Conservation (phyloP, 805 yeast genomes). For the Candida insectalens region DNA sequence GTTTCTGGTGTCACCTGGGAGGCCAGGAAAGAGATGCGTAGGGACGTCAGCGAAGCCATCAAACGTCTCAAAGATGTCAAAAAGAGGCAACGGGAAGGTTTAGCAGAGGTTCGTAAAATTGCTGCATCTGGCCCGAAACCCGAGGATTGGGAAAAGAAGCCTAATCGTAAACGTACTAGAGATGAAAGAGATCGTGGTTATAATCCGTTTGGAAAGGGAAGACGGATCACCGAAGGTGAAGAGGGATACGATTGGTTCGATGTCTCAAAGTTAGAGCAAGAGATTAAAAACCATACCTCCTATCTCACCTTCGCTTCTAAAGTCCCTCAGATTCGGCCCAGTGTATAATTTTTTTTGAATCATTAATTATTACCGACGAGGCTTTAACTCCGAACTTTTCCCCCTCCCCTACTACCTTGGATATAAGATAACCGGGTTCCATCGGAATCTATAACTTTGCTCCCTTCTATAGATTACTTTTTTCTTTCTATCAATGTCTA, state of each 20-base stretch:
- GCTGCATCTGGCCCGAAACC: no score
- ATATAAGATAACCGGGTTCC: no score
- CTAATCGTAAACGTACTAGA: constrained; percentile 7
- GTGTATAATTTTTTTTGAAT: no score
- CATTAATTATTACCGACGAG: no score
- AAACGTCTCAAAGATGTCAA: constrained; percentile 74
- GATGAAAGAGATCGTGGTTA: constrained; percentile 41
- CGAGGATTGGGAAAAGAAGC: constrained; percentile 7
- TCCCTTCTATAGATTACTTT: no score
- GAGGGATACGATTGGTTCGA: constrained; percentile 67
- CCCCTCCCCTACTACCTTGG: no score
- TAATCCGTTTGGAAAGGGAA: constrained; percentile 92
- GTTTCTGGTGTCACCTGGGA: constrained; percentile 77
- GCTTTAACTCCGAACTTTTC: no score
- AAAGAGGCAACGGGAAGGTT: constrained; percentile 55
- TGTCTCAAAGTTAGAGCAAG: constrained; percentile 77
- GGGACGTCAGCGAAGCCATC: constrained; percentile 71
- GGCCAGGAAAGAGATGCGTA: constrained; percentile 80
- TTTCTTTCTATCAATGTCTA: no score
- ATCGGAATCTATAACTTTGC: no score
- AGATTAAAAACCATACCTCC: constrained; percentile 88
- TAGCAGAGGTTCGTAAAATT: constrained; percentile 30
- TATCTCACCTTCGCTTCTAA: constrained; percentile 81
- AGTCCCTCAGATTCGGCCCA: constrained; percentile 15
- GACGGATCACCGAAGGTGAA: constrained; percentile 83